Conservation (phyloP, 2,329 filamentous ascomycete species). For the Xylariaceae sp. region DNA sequence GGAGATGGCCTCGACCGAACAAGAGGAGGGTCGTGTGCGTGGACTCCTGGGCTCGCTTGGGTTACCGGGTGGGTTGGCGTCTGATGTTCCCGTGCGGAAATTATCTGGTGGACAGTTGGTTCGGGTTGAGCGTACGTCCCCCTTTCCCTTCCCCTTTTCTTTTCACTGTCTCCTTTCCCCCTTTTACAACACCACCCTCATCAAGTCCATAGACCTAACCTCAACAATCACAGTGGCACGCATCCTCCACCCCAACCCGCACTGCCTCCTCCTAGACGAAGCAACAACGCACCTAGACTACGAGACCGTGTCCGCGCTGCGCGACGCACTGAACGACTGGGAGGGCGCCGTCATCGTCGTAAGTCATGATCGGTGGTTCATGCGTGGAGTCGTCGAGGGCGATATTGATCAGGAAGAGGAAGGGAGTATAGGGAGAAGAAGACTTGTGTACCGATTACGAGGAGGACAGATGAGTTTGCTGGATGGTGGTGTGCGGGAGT, state of each 20-base stretch:
- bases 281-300: constrained; percentile 83
- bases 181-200: background rate
- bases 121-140: constrained; percentile 40
- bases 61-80: constrained; percentile 63
- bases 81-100: constrained; percentile 66
- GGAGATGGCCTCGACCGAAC: constrained; percentile 42
- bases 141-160: background rate
- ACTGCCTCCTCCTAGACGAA: constrained; percentile 72
- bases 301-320: constrained; percentile 69
- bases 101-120: constrained; percentile 78
- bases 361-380: constrained; percentile 77
- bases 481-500: constrained; percentile 57
- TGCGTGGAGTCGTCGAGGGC: constrained; percentile 67
- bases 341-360: constrained; percentile 71
- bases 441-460: constrained; percentile 35
- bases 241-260: constrained; percentile 63
- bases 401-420: constrained; percentile 34
- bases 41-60: constrained; percentile 64
- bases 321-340: constrained; percentile 61
- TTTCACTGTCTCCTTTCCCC: background rate
- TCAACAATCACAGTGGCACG: constrained; percentile 48
- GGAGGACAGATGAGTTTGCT: constrained; percentile 51
- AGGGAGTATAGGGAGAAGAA: no score
- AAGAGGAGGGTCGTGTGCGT: constrained; percentile 64
- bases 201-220: background rate